Evolutionary conservation across 2,329 filamentous ascomycete species (phyloP).

Genomic region (Fusarium tanahbumbuense): DNA sequence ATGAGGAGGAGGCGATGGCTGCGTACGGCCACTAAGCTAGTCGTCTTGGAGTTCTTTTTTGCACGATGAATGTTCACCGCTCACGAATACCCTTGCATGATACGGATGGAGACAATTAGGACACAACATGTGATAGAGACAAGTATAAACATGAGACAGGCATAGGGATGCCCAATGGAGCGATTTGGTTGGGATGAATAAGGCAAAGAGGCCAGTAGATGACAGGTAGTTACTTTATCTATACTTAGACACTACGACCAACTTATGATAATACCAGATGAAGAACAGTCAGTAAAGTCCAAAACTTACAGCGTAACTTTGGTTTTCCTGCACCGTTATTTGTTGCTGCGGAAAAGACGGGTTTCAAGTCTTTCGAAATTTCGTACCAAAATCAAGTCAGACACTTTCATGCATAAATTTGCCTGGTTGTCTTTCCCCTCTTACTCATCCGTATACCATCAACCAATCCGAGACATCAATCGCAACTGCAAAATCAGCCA

Average conservation of each 20-base stretch:
- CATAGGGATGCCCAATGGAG: constrained; percentile 18
- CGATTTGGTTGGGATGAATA: constrained; percentile 21
- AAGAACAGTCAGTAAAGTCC: constrained; percentile 10
- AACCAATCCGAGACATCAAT: constrained; percentile 4
- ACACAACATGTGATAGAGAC: constrained; percentile 13
- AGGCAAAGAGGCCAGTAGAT: constrained; percentile 26
- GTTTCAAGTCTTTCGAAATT: background rate
- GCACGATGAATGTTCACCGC: constrained; percentile 9
- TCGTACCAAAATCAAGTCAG: background rate
- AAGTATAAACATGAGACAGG: constrained; percentile 17
- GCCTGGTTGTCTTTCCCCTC: background rate
- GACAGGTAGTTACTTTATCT: constrained; percentile 1
- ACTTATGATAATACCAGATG: constrained; percentile 34
- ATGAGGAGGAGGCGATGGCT: constrained; percentile 63
- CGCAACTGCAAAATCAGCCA: background rate
- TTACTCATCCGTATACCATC: background rate
- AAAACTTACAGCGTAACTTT: background rate
- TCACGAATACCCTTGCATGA: constrained; percentile 25
- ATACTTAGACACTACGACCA: constrained; percentile 19
- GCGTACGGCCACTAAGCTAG: constrained; percentile 55
- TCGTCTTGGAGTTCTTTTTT: background rate
- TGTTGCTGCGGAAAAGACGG: background rate
- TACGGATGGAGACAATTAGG: background rate
- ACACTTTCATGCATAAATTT: background rate
- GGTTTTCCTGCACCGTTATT: background rate